phyloP scores from a whole-genome alignment of 805 yeast species.

The Nakazawaea siamensis region DNA sequence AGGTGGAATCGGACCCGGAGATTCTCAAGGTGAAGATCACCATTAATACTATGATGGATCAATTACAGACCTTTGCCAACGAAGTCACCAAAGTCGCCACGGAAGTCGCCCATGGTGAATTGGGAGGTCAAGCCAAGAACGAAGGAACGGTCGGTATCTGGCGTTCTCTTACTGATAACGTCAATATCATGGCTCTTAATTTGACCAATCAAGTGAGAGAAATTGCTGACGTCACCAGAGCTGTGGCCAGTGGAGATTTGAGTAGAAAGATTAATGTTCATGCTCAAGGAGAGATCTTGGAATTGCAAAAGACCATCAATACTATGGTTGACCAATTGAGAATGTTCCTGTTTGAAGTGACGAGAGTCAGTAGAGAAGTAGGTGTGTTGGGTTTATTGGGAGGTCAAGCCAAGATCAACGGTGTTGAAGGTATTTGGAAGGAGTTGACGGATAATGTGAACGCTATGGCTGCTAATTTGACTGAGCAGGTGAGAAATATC shows the following conservation, averaged over 20 bases:
- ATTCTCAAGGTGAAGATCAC: conserved; percentile 73
- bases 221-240: conserved; percentile 83
- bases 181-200: conserved; percentile 82
- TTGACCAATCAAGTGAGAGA: conserved; percentile 83
- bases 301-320: conserved; percentile 78
- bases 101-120: conserved; percentile 83
- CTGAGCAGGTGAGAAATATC: conserved; percentile 82
- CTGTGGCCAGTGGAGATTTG: conserved; percentile 82
- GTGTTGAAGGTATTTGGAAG: conserved; percentile 83
- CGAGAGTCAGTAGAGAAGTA: conserved; percentile 81
- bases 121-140: conserved; percentile 83
- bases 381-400: conserved; percentile 87
- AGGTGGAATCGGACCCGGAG: conserved; percentile 69
- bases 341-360: conserved; percentile 78
- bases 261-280: conserved; percentile 80
- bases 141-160: conserved; percentile 85
- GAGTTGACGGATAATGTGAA: conserved; percentile 81
- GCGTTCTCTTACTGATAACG: conserved; percentile 78
- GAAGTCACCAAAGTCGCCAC: conserved; percentile 84
- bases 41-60: conserved; percentile 85
- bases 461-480: conserved; percentile 83
- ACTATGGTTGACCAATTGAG: conserved; percentile 84
- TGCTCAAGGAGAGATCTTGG: conserved; percentile 86
- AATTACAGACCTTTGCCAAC: conserved; percentile 68
- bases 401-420: conserved; percentile 76